Base-by-base conservation (phyloP, 2,329 filamentous ascomycete genomes). In the Ophiobolus disseminans region DNA sequence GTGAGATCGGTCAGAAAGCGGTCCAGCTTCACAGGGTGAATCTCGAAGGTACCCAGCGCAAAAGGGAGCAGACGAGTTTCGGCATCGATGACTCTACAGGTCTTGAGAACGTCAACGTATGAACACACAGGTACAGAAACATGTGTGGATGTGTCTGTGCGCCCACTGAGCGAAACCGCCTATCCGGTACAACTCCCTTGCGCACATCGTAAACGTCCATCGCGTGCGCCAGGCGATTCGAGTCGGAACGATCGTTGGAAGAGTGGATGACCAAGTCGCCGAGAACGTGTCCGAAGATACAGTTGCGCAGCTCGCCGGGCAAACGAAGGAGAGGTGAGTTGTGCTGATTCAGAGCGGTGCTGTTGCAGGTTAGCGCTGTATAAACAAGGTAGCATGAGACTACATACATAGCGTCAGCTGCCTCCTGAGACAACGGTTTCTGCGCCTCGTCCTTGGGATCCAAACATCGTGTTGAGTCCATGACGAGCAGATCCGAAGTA, bases 201-300 rank as follows among this genome's bases (percentile, higher is more conserved):
- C n/a, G n/a, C n/a, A n/a, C n/a, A n/a, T n/a, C n/a, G n/a, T n/a
- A n/a, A n/a, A n/a, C n/a, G n/a, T n/a, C n/a, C 16, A 32, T 31
- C 14, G 25, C 2, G 16, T 40, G 16, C 23, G 23, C 39, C 19
- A 31, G 39, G 4, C 16, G 28, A 26, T 6, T 11, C 23, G 23
- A 26, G 23, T 26, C 23, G 23, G 11, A 26, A 26, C 23, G n/a
- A n/a, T n/a, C n/a, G n/a, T 26, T 26, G 23, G 7, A 26, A 26
- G 23, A 26, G 3, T 21, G 16, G 14, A 41, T 16, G 17, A 23
- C 21, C 1, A 31, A n/a, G 25, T 17, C 14, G n/a, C 28, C 23
- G 40, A 62, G 50, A 28, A 45, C 56, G 42, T 55, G 55, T n/a
- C 45, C 37, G 41, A 54, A 61, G 23, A 65, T 47, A 5, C 23